Evolutionary conservation across 371 early-diverging fungal species (phyloP).

Genomic region (Syncephalastrum monosporum): DNA sequence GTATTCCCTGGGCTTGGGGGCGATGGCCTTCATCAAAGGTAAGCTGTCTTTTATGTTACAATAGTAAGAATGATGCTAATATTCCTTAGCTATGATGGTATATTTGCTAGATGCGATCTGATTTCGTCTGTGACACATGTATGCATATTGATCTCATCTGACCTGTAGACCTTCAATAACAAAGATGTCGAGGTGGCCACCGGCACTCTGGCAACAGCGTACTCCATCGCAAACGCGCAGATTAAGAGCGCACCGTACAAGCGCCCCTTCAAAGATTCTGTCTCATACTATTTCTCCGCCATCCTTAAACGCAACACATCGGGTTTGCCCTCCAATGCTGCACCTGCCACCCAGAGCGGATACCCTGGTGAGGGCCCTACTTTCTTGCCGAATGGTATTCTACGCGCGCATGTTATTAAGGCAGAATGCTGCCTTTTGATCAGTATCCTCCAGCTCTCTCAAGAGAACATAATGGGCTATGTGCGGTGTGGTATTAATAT

Average conservation of each 20-base stretch:
- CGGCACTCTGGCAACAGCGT: slow-evolving; percentile 36
- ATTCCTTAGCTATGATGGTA: slow-evolving; percentile 18
- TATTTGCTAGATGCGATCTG: neutral
- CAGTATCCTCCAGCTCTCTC: slow-evolving; percentile 56
- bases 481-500: slow-evolving; percentile 61
- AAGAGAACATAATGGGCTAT: slow-evolving; percentile 57
- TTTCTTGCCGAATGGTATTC: slow-evolving; percentile 53
- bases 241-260: slow-evolving; percentile 33
- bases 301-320: slow-evolving; percentile 25
- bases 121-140: neutral
- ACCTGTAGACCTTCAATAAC: slow-evolving; percentile 33
- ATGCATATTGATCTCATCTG: neutral
- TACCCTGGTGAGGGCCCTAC: slow-evolving; percentile 17
- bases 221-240: slow-evolving; percentile 43
- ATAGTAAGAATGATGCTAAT: too few relatives aligned
- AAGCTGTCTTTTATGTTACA: neutral
- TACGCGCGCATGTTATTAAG: slow-evolving; percentile 58
- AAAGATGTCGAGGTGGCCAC: slow-evolving; percentile 36
- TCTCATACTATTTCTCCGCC: slow-evolving; percentile 36
- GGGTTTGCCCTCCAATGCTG: slow-evolving; percentile 28
- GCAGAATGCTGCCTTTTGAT: slow-evolving; percentile 59
- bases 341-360: slow-evolving; percentile 18
- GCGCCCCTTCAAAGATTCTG: slow-evolving; percentile 36
- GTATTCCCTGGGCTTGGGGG: slow-evolving; percentile 45
- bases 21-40: slow-evolving; percentile 53